Evolutionary conservation across 75 land plant species (phyloP), one percentile per base, ranked within the genome.

Genomic region (Selaginella tamariscina): DNA sequence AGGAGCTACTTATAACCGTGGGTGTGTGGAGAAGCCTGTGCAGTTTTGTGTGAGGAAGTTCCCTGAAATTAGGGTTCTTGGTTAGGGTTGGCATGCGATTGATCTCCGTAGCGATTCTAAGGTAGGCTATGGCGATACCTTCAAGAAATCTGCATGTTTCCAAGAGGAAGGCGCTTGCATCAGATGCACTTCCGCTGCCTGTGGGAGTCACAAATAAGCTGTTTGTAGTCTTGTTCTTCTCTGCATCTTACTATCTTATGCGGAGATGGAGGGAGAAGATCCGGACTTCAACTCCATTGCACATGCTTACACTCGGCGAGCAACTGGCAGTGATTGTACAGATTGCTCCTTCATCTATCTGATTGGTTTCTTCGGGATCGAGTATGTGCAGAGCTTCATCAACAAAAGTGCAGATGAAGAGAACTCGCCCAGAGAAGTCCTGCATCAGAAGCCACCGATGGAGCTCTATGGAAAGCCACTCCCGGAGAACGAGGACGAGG

Each of bases 251-350:
- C 72, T 84, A 66, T 68, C 76, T 89, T 31, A 78, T 89, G 80
- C 68, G 77, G 24, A 74, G 87, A 24, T 91, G 97, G 97, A 54
- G 94, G 57, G 94, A 91, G 62, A 91, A 91, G 83, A 83, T 80
- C 78, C 75, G 87, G 32, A 74, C 69, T 32, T 80, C 83, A 2
- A 77, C 79, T 2, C 94, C 89, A 2, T 79, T 91, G 30, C 89
- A 86, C 69, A 72, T 86, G 67, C 60, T 88, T 56, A 71, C 71
- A 63, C 31, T 85, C 30, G 76, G 75, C 13, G 94, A 86, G 77
- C 74, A 85, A 27, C 67, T 71, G 29, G 83, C 85, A 66, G 32
- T 88, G 30, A 15, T 91, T 32, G 71, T 79, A 28, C 74, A 81
- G 71, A 39, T 87, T 49, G 77, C 84, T 91, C 97, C 62, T 74